Conservation (phyloP, 2,329 filamentous ascomycete genomes). For the Talaromyces sp. region DNA sequence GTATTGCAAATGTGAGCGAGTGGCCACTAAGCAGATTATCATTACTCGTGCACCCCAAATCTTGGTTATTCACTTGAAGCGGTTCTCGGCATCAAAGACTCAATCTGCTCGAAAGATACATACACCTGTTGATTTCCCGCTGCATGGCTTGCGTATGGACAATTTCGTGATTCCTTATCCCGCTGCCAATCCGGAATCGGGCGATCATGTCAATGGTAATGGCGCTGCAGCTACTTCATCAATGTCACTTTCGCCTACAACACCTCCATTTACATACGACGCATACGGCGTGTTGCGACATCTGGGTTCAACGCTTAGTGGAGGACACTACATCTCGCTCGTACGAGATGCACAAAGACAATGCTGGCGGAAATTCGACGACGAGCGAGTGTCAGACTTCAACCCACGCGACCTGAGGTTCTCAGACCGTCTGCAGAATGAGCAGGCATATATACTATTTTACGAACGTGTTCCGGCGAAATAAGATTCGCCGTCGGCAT, state of each 20-base stretch:
- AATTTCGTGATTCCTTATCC: constrained; percentile 58
- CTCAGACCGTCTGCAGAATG: constrained; percentile 58
- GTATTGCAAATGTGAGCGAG: constrained; percentile 66
- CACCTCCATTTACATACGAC: constrained; percentile 70
- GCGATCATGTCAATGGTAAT: constrained; percentile 42
- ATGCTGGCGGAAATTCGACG: constrained; percentile 63
- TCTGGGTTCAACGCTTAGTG: constrained; percentile 63
- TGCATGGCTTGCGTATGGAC: constrained; percentile 65
- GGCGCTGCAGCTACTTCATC: constrained; percentile 61
- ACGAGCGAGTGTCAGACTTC: constrained; percentile 56
- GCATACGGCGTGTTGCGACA: constrained; percentile 84
- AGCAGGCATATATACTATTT: constrained; percentile 66
- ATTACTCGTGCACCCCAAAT: constrained; percentile 77
- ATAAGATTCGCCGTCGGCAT: constrained; percentile 25
- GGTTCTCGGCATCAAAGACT: constrained; percentile 59
- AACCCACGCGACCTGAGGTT: constrained; percentile 52
- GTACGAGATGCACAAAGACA: constrained; percentile 60
- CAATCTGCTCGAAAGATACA: constrained; percentile 65
- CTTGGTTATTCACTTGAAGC: constrained; percentile 74
- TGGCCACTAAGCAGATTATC: constrained; percentile 68
- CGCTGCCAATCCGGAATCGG: constrained; percentile 25
- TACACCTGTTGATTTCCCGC: constrained; percentile 71
- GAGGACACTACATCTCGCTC: constrained; percentile 78
- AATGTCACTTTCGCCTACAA: constrained; percentile 48
- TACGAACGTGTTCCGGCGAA: constrained; percentile 54